These are phyloP conservation scores for Paradendryphiella salina DNA, from an alignment of 2,329 filamentous ascomycete genomes.

Conservation along the genomic window DNA sequence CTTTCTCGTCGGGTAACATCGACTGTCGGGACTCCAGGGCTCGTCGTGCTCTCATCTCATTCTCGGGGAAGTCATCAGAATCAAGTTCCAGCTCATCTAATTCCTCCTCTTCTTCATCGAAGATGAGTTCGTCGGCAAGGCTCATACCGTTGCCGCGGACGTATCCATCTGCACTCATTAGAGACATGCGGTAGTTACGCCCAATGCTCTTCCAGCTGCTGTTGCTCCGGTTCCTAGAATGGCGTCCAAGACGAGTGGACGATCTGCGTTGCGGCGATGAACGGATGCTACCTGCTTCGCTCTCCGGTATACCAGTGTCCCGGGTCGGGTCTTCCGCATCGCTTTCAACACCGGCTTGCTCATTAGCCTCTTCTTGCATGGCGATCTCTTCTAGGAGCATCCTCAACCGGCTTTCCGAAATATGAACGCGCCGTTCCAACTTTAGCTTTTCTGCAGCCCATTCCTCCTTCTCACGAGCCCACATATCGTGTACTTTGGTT, in stretches of 20 bases:
- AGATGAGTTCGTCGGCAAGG: slow-evolving; percentile 86
- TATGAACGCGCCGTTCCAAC: slow-evolving; percentile 81
- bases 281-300: slow-evolving; percentile 72
- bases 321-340: slow-evolving; percentile 65
- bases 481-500: slow-evolving; percentile 74
- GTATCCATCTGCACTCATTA: slow-evolving; percentile 59
- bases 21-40: slow-evolving; percentile 49
- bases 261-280: slow-evolving; percentile 58
- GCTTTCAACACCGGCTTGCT: slow-evolving; percentile 53
- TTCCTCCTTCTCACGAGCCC: slow-evolving; percentile 78
- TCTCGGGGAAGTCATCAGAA: slow-evolving; percentile 61
- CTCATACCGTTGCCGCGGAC: slow-evolving; percentile 69
- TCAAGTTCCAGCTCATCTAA: slow-evolving; percentile 63
- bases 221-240: slow-evolving; percentile 61
- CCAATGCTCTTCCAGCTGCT: slow-evolving; percentile 56
- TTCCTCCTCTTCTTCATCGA: slow-evolving; percentile 68
- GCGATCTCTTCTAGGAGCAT: slow-evolving; percentile 82
- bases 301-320: slow-evolving; percentile 61
- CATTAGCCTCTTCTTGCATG: slow-evolving; percentile 60
- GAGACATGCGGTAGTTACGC: slow-evolving; percentile 70
- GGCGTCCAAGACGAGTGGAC: slow-evolving; percentile 53
- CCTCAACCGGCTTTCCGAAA: slow-evolving; percentile 86
- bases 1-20: slow-evolving; percentile 50
- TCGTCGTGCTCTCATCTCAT: slow-evolving; percentile 47
- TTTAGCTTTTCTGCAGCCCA: slow-evolving; percentile 85